Evolutionary conservation across 1,284 basidiomycete species (phyloP).

Genomic region (Ceratobasidium papillatum): DNA sequence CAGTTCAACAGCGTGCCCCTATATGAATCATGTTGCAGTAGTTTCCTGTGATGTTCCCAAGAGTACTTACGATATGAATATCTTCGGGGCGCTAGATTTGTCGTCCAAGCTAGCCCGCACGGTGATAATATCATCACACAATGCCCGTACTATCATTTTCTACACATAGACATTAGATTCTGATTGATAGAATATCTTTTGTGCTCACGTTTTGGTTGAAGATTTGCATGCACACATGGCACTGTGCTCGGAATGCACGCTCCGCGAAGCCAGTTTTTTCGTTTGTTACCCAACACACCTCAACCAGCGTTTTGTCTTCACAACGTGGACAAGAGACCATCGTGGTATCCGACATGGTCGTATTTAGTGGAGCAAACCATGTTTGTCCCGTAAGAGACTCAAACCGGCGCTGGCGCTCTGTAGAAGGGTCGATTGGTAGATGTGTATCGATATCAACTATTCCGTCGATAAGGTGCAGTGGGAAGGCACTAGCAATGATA

Average conservation of each 20-base stretch:
- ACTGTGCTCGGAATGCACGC: constrained; percentile 28
- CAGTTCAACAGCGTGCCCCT: constrained; percentile 35
- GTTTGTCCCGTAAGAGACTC: constrained; percentile 40
- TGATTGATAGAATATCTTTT: neutral
- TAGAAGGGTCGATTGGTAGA: constrained; percentile 40
- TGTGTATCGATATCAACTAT: constrained; percentile 41
- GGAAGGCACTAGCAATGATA: constrained; percentile 36
- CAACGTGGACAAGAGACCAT: constrained; percentile 39
- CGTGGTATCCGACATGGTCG: constrained; percentile 13
- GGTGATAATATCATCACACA: constrained; percentile 24
- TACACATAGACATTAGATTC: neutral
- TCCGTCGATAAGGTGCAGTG: constrained; percentile 37
- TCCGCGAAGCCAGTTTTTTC: constrained; percentile 38
- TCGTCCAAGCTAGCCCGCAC: constrained; percentile 20
- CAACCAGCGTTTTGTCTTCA: constrained; percentile 9
- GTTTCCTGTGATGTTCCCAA: neutral
- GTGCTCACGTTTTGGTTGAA: constrained; percentile 17
- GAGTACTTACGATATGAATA: constrained; percentile 14
- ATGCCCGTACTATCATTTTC: constrained; percentile 21
- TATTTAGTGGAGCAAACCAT: constrained; percentile 19
- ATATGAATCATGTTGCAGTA: neutral
- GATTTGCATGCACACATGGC: constrained; percentile 18
- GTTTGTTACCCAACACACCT: constrained; percentile 34
- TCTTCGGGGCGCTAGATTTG: neutral
- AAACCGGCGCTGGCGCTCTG: constrained; percentile 38